These are phyloP conservation scores for Zangia roseola DNA, from an alignment of 768 basidiomycete genomes.

Conservation along the genomic window DNA sequence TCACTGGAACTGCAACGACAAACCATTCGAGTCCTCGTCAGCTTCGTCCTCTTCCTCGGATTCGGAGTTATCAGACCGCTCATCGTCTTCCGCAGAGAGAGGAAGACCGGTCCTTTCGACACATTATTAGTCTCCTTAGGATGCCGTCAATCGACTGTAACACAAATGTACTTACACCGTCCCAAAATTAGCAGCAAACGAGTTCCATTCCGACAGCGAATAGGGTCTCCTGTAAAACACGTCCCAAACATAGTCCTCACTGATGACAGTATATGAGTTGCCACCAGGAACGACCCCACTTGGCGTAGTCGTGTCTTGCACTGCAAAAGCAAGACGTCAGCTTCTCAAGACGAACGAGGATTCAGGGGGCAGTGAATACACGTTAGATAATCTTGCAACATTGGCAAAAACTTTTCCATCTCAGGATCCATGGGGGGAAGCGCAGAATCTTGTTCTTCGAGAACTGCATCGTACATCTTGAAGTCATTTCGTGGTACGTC, in stretches of 20 bases:
- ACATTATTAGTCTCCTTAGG: not conserved
- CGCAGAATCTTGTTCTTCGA: slow-evolving; percentile 32
- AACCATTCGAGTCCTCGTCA: slow-evolving; percentile 85
- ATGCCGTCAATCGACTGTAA: not conserved
- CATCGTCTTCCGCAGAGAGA: slow-evolving; percentile 47
- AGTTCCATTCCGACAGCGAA: slow-evolving; percentile 58
- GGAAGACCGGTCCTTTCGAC: slow-evolving; percentile 61
- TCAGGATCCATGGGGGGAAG: slow-evolving; percentile 48
- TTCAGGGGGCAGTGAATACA: slow-evolving; percentile 37
- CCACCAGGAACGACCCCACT: not conserved
- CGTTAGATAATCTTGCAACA: slow-evolving; percentile 73
- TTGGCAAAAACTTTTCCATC: slow-evolving; percentile 74
- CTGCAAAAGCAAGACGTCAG: slow-evolving; percentile 15
- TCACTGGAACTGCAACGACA: slow-evolving; percentile 2
- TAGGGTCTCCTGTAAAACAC: slow-evolving; percentile 74
- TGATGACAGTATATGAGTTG: not conserved
- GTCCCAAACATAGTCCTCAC: slow-evolving; percentile 79
- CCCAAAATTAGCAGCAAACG: slow-evolving; percentile 53
- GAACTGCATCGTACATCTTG: slow-evolving; percentile 74
- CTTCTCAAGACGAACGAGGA: not conserved
- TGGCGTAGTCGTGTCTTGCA: slow-evolving; percentile 25
- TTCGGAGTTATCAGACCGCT: slow-evolving; percentile 60
- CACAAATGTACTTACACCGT: slow-evolving; percentile 50
- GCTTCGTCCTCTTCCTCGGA: slow-evolving; percentile 71
- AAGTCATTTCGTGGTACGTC: slow-evolving; percentile 48